Conservation (phyloP, 73 alveolate species). For the Tetrahymena thermophila region DNA sequence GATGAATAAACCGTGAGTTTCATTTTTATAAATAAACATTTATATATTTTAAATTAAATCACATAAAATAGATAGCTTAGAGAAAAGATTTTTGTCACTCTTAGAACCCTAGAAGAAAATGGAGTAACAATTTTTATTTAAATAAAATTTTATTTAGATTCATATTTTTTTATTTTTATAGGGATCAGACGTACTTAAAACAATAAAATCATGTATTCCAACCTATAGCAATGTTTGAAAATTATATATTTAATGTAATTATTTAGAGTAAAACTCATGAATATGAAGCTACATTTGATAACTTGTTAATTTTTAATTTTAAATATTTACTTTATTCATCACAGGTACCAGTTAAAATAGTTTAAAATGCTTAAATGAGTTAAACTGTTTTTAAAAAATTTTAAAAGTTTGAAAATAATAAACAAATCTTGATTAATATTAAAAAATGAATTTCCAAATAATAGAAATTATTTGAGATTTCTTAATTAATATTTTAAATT, state of each 20-base stretch:
- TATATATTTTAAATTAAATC: neutral
- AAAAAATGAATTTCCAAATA: too few relatives aligned
- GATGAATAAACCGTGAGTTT: constrained; percentile 38
- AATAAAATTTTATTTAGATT: neutral
- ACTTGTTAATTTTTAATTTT: too few relatives aligned
- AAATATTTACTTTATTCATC: too few relatives aligned
- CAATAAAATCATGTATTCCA: constrained; percentile 24
- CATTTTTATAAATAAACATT: neutral
- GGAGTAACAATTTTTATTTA: constrained; percentile 19
- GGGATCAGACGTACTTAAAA: constrained; percentile 28
- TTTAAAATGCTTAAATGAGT: too few relatives aligned
- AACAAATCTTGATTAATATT: too few relatives aligned
- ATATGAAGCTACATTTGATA: neutral
- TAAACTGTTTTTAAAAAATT: too few relatives aligned
- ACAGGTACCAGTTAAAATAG: too few relatives aligned
- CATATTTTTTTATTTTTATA: neutral
- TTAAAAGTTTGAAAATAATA: too few relatives aligned
- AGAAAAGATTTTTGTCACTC: constrained; percentile 11
- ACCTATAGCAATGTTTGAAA: constrained; percentile 24
- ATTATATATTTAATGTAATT: neutral
- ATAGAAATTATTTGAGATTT: too few relatives aligned
- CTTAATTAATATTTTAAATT: too few relatives aligned
- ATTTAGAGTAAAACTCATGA: too few relatives aligned
- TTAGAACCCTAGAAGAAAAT: constrained; percentile 39
- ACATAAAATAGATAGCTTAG: neutral